Conservation (phyloP, 495 filamentous ascomycete species). For the Rhypophila decipiens region DNA sequence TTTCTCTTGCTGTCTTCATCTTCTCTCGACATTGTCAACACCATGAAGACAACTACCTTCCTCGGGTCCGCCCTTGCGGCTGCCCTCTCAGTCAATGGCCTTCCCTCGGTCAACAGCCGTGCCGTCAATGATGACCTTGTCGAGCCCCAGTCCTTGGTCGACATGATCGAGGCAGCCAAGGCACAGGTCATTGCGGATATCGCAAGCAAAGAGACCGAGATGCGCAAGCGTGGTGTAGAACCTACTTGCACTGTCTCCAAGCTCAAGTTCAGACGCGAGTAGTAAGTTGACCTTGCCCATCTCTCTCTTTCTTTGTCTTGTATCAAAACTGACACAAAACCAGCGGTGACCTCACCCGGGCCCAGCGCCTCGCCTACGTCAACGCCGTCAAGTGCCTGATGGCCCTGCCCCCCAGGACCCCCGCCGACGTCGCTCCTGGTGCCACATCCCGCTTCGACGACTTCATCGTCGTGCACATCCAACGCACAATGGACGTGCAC, state of each 20-base stretch:
- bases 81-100: too few species aligned
- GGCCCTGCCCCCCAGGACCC: conserved; percentile 41
- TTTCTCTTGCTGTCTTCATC: too few species aligned
- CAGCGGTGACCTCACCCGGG: conserved; percentile 39
- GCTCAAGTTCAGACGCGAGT: conserved; percentile 13
- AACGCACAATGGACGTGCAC: conserved; percentile 56
- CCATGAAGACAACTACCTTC: too few species aligned
- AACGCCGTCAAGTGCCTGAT: conserved; percentile 60
- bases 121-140: background rate
- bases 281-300: conserved; percentile 7
- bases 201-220: background rate
- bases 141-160: background rate
- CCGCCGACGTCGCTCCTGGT: conserved; percentile 26
- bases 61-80: too few species aligned
- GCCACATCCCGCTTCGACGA: conserved; percentile 55
- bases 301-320: too few species aligned
- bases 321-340: conserved; percentile 2
- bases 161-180: conserved; percentile 9
- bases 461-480: conserved; percentile 63
- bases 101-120: too few species aligned
- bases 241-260: conserved; percentile 8
- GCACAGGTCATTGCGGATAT: background rate
- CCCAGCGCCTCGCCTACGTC: conserved; percentile 53
- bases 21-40: too few species aligned
- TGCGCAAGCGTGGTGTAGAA: conserved; percentile 9